Evolutionary conservation across 805 yeast species (phyloP).

Genomic region (Babjeviella inositovora): DNA sequence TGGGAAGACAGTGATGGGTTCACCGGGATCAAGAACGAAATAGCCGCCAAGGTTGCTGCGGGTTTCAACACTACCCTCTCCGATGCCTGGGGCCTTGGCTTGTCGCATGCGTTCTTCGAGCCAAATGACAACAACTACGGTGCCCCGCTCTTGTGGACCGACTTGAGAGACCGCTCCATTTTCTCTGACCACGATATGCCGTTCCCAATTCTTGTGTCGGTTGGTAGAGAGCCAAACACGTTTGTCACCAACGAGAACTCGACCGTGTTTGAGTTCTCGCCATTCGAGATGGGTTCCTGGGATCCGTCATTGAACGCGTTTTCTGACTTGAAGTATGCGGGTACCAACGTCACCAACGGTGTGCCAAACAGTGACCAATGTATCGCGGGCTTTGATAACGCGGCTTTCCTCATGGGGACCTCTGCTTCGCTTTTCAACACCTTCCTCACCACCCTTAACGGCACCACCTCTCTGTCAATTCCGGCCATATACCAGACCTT

Average conservation of each 20-base stretch:
- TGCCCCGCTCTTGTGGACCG: constrained; percentile 9
- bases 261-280: constrained; percentile 12
- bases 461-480: neutral
- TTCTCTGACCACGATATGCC: constrained; percentile 16
- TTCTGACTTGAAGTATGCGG: constrained; percentile 16
- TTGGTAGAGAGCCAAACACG: constrained; percentile 19
- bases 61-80: constrained; percentile 17
- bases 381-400: constrained; percentile 9
- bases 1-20: constrained; percentile 23
- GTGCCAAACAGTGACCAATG: constrained; percentile 7
- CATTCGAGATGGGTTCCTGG: constrained; percentile 20
- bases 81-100: constrained; percentile 19
- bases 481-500: too few species aligned
- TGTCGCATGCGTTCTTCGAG: constrained; percentile 19
- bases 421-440: constrained; percentile 17
- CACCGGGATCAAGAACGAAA: constrained; percentile 13
- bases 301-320: constrained; percentile 18
- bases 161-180: constrained; percentile 16
- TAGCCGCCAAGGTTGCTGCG: constrained; percentile 8
- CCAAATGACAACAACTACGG: constrained; percentile 21
- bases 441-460: constrained; percentile 1
- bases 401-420: constrained; percentile 14
- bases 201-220: constrained; percentile 13
- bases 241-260: constrained; percentile 15
- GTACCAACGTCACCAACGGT: constrained; percentile 14